Base-by-base conservation (phyloP, 2,329 filamentous ascomycete genomes). In the Paraconiothyrium brasiliense region DNA sequence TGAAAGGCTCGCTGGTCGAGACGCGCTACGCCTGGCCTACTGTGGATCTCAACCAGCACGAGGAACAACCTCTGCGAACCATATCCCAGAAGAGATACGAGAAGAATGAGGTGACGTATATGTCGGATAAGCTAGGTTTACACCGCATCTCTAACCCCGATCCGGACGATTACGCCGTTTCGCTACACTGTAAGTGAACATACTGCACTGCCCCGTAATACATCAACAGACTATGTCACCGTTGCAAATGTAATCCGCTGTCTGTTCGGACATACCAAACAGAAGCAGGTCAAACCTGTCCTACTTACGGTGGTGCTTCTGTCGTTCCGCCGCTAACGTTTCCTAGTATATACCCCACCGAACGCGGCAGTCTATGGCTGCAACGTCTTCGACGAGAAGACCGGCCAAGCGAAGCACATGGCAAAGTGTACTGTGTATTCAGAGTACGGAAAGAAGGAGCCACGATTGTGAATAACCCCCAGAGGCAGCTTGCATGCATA, bases 121-220 rank as follows among this genome's bases (percentile, higher is more conserved):
- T 97, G 90, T 91, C 92, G 43, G 94, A 97, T 76, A 76, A 93
- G 80, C 87, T 97, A 32, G 94, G 94, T 22, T 84, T 97, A 46
- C 94, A 97, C 80, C 88, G 89, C 57, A 90, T 97, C 62, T 88
- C 86, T 67, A 97, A 97, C 78, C 86, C 87, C 30, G 88, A 91
- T 68, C 79, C 83, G 51, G 84, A 86, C 71, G 87, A 92, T 76
- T 89, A 90, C 74, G 94, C 93, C 67, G 89, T 97, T 52, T 97
- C 93, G 59, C 81, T 97, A 66, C 94, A 97, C 80, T 80, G 86
- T 88, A 80, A 74, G 86, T 14, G 6, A n/a, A 30, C 4, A 30
- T 30, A 30, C 27, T 30, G 27, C 27, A 30, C 27, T 4, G 27
- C 27, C 27, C 27, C 27, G 27, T 30, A 30, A 30, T 30, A 6